Percentiles rank a stretch among this genome's conserved stretches.
Evolutionary conservation across 2,329 filamentous ascomycete genomes (phyloP).

Genomic region (Pezicula radicicola): DNA sequence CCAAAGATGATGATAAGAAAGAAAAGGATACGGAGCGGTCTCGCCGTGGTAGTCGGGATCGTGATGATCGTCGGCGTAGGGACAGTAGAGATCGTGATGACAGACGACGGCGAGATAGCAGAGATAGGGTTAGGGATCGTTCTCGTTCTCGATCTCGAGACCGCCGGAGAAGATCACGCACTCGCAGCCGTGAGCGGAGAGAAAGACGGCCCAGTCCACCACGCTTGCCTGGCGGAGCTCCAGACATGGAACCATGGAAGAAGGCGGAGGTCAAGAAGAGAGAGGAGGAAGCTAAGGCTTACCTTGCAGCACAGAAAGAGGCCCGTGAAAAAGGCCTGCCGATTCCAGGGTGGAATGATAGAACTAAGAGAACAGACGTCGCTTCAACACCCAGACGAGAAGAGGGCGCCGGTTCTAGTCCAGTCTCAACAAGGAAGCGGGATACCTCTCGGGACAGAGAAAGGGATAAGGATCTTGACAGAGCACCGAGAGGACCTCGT

Average conservation of each 20-base stretch:
- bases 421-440: slow-evolving; percentile 20
- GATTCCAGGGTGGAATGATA: slow-evolving; percentile 39
- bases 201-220: slow-evolving; percentile 15
- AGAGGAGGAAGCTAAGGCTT: slow-evolving; percentile 62
- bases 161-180: slow-evolving; percentile 19
- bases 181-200: slow-evolving; percentile 12
- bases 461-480: slow-evolving; percentile 10
- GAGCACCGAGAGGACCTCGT: slow-evolving; percentile 20
- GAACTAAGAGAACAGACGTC: slow-evolving; percentile 7
- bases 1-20: neutral
- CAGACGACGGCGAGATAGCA: slow-evolving; percentile 17
- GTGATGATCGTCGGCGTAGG: slow-evolving; percentile 11
- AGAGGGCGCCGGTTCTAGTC: slow-evolving; percentile 17
- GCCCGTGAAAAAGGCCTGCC: slow-evolving; percentile 57
- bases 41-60: slow-evolving; percentile 20
- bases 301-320: slow-evolving; percentile 59
- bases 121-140: slow-evolving; percentile 28
- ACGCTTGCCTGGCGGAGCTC: slow-evolving; percentile 4
- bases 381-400: slow-evolving; percentile 12
- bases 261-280: slow-evolving; percentile 59
- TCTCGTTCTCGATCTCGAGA: slow-evolving; percentile 15
- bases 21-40: too few relatives aligned
- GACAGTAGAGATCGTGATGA: slow-evolving; percentile 21
- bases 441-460: slow-evolving; percentile 28
- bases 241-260: slow-evolving; percentile 40